Base-by-base conservation (phyloP, 2,329 filamentous ascomycete species). In the Pezicula neosporulosa region DNA sequence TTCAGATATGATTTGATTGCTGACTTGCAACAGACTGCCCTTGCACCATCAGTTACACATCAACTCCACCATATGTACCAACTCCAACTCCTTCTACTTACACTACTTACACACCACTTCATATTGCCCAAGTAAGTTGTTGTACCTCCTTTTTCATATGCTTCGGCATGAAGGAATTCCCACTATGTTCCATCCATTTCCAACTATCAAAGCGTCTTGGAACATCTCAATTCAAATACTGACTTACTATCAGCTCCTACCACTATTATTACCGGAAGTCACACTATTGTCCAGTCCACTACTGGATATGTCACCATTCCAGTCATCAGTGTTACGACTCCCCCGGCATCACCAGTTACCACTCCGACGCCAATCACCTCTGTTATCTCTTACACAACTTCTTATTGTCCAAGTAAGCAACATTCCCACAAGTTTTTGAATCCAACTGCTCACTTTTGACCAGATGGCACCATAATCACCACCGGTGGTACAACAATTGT, bases 261-360 rank as follows among this genome's bases (percentile, higher is more conserved):
- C 21, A 47, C 48, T 36, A 52, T 47, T 30, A 30, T 30, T 12
- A 30, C 28, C 10, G 28, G 28, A 9, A 9, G 8, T 30, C 8
- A 30, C 7, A 30, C 28, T 3, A 30, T 30, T 12, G 28, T 30
- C 10, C 28, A 30, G 10, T 30, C 28, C 10, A 30, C 28, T 7
- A 9, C 28, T 30, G 28, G 28, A 8, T 30, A 30, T 30, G 28
- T 12, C 2, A 30, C 28, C 28, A 30, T 30, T 30, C 28, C 28
- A 30, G 6, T 30, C 7, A 30, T 30, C 28, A 30, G 28, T 30
- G 28, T 30, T 12, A 30, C 28, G 61, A 69, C 63, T 73, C 72
- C 61, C 67, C 72, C 30, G 74, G 70, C 70, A 76, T 58, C 42
- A 48, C 48, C 27, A 44, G 19, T 4, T 44, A 28, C 9, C 8